Evolutionary conservation across 116 monocot genomes (phyloP), one percentile per base, ranked within the genome.

Genomic region (Papilionanthe hybrid): DNA sequence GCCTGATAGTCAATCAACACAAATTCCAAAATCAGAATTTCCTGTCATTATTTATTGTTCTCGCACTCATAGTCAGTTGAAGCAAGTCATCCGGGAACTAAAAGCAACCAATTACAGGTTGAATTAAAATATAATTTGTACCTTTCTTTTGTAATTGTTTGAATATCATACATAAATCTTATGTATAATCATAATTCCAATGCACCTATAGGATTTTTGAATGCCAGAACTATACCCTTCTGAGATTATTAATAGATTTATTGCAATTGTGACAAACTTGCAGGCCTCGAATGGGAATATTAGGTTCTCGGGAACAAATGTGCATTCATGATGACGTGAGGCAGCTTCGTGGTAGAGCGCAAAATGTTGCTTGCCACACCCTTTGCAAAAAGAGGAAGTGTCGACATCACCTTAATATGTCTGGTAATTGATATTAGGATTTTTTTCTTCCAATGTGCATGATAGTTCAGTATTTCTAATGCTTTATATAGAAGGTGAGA

Each of bases 231-330:
- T 72, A 6, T 72, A 30, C n/a, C 20, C 5, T 43, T 72, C 12
- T 4, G 44, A 72, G 41, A 43, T 72, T 32, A 4, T 22, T 9
- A 48, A 12, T 27, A 25, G 47, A 2, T 43, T 5, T 72, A 3
- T 1, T 41, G 43, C 43, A 8, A 43, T 43, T 27, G 4, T 49
- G 42, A 43, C 18, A 58, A 83, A 47, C 75, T 76, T 82, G 79
- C 86, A 98, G 98, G 89, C 98, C 98, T 3, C 94, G 86, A 78
- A 98, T 98, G 94, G 85, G 89, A 13, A 78, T 98, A 72, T 75
- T 98, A 75, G 98, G 98, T 67, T 98, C 98, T 82, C 91, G 95
- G 42, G 93, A 93, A 78, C 95, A 98, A 77, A 84, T 98, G 88
- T 98, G 98, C 83, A 90, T 98, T 83, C 94, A 94, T 76, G 87